Base-by-base conservation (phyloP, 305 asterid species). In the Rubia tinctorum region DNA sequence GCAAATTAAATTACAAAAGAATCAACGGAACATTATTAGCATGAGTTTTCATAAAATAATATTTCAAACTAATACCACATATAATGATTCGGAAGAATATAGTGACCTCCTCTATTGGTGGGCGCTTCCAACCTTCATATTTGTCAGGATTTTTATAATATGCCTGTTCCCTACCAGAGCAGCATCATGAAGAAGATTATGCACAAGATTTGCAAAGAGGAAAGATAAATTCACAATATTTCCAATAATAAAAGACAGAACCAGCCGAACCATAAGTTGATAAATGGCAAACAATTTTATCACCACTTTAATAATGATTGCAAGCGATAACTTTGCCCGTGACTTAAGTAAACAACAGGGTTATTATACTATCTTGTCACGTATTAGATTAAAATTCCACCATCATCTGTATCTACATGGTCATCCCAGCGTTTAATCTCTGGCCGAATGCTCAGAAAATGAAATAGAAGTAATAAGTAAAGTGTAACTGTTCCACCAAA, bases 61-160 rank as follows among this genome's bases (percentile, higher is more conserved):
- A 23, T 23, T 17, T 43, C 18, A 30, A 12, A 45, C 30, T 58
- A 39, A 13, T 71, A 18, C 39, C 66, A 20, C 20, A 39, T 6
- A 18, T 20, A 71, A 37, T 44, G 12, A n/a, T 56, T n/a, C 55
- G 56, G 40, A 69, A 12, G 25, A 49, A 53, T 8, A 66, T 73
- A 69, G 47, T 72, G 69, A 94, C 99, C 98, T 94, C 96, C 79
- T 94, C 99, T 68, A 92, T 71, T 44, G 90, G 89, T 69, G 98
- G 98, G 66, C 92, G 93, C 82, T 81, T 86, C 99, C 97, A 94
- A 75, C 83, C 86, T 65, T 73, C 64, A 78, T 73, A 59, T 75
- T 73, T 88, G 72, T 79, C 82, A 25, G 92, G 93, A 76, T 91
- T 91, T 88, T 90, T 91, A 86, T 85, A 94, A 37, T 85, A 90